Base-by-base conservation (phyloP, 305 asterid species). In the Fraxinus albicans region DNA sequence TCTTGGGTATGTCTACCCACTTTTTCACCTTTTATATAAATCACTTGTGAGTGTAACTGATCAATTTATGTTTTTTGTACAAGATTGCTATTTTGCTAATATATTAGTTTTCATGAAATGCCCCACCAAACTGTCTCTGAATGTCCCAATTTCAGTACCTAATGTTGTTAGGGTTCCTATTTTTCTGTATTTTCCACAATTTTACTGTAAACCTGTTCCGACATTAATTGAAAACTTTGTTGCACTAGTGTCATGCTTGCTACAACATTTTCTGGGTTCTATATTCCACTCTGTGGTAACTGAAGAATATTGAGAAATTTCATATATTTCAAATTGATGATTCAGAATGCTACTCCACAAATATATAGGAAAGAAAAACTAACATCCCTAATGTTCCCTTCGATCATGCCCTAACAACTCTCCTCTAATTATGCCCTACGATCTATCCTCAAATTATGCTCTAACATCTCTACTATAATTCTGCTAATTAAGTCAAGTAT, bases 1-100 rank as follows among this genome's bases (percentile, higher is more conserved):
- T 90, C 97, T 77, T 96, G 99, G 99, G 99, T 96, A 92, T 87
- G 94, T 65, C 82, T 85, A 79, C 38, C 76, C 80, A 80, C 65
- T 82, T 72, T 27, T 58, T 25, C 79, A 74, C 27, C 27, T 50
- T 79, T 80, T 55, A 23, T 19, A 31, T 21, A 35, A 77, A 34
- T 47, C 74, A 75, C 63, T 34, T 63, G 73, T 38, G 73, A 35
- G 55, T 7, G 60, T 69, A 36, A 77, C 25, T 35, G 50, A 78
- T 78, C 23, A 6, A 58, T 55, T 19, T 55, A 55, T 69, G 33
- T 9, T 38, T 47, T 69, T 29, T 6, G 36, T 8, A 34, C 77
- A 73, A 3, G 34, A 36, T 81, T 83, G 25, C 58, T 42, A 72
- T 38, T 77, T 81, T 83, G 25, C 58, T 42, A 72, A 55, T 77